Evolutionary conservation across 139 green algal species (phyloP), one percentile per base, ranked within the genome.

Genomic region (Monoraphidium neglectum): DNA sequence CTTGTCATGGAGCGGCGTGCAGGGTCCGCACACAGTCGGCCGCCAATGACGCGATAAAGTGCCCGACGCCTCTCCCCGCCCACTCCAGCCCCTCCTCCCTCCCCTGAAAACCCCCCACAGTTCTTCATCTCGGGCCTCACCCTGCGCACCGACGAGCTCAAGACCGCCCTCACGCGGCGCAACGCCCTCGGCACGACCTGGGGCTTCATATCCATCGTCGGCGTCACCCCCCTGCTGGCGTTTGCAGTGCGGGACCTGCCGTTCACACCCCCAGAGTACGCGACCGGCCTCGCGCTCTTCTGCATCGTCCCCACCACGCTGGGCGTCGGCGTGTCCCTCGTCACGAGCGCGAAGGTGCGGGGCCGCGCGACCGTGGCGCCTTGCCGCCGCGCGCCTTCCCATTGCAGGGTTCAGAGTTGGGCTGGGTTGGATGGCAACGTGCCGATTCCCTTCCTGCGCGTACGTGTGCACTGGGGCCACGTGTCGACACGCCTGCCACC

Each of bases 261-360:
- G 6, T 67, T 89, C 46, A 65, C 57, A 10, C 80, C 83, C 0
- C 0, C 18, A 5, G 82, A 82, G 37, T 90, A 86, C 72, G 35
- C 63, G 26, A 82, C 63, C 13, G 90, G 90, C 28, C 74, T 93
- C 1, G 81, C 83, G 0, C 62, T 94, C 8, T 90, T 92, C 66
- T 87, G 77, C 30, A 73, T 68, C 2, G 87, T 92, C 53, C 90
- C 90, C 6, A 93, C 90, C 51, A 92, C 90, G 1, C 76, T 94
- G 49, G 86, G 87, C 16, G 80, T 84, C 1, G 87, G 89, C 33
- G 79, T 90, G 24, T 64, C 83, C 18, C 83, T 94, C 0, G 84
- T 79, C 8, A 61, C 73, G 21, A 68, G 72, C 15, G 46, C 70
- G 8, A 77, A 60, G 54, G 69, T 76, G 32, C 36, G 51, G 18